Percentiles rank a stretch among this genome's conserved stretches.
These are phyloP conservation scores for Trifolium dubium DNA, from an alignment of 306 rosid genomes.

Conservation along the genomic window DNA sequence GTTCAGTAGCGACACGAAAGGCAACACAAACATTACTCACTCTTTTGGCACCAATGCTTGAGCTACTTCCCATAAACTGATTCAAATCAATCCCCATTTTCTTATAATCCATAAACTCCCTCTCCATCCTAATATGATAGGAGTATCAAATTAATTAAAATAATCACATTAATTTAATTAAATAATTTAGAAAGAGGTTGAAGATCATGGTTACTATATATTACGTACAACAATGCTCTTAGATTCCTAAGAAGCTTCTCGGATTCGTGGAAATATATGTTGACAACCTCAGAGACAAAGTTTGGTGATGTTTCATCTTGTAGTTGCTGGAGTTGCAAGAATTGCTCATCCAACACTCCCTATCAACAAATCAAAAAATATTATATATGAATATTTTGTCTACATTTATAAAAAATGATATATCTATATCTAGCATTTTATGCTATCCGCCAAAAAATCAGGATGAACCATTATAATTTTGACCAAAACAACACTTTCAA, in stretches of 20 bases:
- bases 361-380: not conserved
- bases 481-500: too few relatives aligned
- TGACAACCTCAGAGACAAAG: conserved; percentile 89
- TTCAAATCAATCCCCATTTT: conserved; percentile 91
- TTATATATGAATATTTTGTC: not conserved
- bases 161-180: too few relatives aligned
- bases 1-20: conserved; percentile 86
- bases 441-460: too few relatives aligned
- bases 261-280: conserved; percentile 90
- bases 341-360: conserved; percentile 96
- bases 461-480: too few relatives aligned
- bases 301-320: conserved; percentile 92
- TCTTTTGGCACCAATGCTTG: conserved; percentile 95
- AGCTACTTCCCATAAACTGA: conserved; percentile 93
- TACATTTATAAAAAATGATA: too few relatives aligned
- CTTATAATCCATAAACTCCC: conserved; percentile 71
- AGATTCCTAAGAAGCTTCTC: conserved; percentile 86
- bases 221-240: conserved; percentile 61
- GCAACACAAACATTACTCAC: conserved; percentile 86
- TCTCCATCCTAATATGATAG: conserved; percentile 58
- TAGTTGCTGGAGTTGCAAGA: conserved; percentile 92
- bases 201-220: too few relatives aligned
- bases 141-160: too few relatives aligned
- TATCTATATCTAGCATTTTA: too few relatives aligned
- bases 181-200: too few relatives aligned